A percentile compares a stretch with the other conserved stretches of the same genome.
Evolutionary conservation across 441 rosid species (phyloP).

Genomic region (Aquilaria agallochum): DNA sequence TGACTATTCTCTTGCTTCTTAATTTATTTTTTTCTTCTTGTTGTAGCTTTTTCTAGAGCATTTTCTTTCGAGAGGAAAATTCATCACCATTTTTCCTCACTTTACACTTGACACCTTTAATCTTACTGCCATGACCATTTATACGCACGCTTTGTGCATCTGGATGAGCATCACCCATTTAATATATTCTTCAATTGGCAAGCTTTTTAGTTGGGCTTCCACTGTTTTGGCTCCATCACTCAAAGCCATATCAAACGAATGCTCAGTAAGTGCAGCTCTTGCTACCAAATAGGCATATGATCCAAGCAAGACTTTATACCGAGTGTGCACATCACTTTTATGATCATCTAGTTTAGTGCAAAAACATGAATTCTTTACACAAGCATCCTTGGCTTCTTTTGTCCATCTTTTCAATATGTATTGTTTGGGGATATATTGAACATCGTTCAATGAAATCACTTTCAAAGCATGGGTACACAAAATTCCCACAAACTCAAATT

Average conservation of each 20-base stretch:
- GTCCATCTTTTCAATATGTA: conserved; percentile 2
- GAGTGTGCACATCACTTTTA: not conserved
- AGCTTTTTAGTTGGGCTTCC: not conserved
- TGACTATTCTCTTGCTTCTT: too few species aligned
- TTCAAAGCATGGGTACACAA: not conserved
- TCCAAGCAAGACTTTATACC: not conserved
- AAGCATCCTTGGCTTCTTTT: not conserved
- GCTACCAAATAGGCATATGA: not conserved
- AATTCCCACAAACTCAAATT: not conserved
- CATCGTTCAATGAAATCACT: not conserved
- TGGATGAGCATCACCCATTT: not conserved
- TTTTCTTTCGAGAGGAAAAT: not conserved
- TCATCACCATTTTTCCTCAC: not conserved
- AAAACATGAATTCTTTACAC: not conserved
- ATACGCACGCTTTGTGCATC: not conserved
- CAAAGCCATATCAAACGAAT: not conserved
- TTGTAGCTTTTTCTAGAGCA: not conserved
- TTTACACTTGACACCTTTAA: not conserved
- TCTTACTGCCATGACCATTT: not conserved
- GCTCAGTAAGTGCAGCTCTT: not conserved
- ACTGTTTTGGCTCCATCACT: not conserved
- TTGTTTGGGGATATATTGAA: not conserved
- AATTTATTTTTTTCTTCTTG: not conserved
- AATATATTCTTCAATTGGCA: not conserved
- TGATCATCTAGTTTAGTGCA: not conserved